phyloP scores from a whole-genome alignment of 352 stramenopile genomes.

The Phytopythium ostracodes region DNA sequence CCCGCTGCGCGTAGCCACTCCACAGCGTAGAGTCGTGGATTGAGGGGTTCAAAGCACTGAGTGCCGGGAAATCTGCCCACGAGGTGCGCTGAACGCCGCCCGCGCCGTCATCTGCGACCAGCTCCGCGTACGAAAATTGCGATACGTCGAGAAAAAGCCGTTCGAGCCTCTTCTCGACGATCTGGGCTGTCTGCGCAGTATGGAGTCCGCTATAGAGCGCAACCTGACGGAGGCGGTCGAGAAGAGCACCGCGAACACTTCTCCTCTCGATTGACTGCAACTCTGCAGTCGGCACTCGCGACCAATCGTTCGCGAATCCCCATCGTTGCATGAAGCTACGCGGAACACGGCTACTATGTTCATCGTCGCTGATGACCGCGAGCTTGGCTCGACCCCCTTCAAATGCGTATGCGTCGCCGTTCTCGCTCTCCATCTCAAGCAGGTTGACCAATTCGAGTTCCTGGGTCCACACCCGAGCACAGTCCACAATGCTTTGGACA shows the following conservation, averaged over 20 bases:
- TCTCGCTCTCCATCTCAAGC: conserved; percentile 11
- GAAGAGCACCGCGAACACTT: neutral
- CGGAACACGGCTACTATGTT: neutral
- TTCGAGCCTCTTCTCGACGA: conserved; percentile 2
- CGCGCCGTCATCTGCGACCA: too few relatives aligned
- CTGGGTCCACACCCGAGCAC: conserved; percentile 27
- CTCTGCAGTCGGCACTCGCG: neutral
- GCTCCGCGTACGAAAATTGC: neutral
- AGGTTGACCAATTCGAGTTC: conserved; percentile 26
- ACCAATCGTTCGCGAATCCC: neutral
- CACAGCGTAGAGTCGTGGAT: conserved; percentile 34
- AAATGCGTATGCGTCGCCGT: neutral
- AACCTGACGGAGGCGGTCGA: neutral
- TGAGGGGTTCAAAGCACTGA: conserved; percentile 16
- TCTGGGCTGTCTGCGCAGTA: neutral
- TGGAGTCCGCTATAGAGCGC: neutral
- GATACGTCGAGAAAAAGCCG: neutral
- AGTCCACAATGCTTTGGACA: conserved; percentile 28
- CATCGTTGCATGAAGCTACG: neutral
- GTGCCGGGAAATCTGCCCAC: neutral
- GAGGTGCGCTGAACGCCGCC: too few relatives aligned
- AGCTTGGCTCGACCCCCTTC: neutral
- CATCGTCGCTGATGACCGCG: too few relatives aligned
- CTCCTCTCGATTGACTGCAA: too few relatives aligned
- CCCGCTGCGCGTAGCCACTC: conserved; percentile 4